phyloP scores from a whole-genome alignment of 2,329 filamentous ascomycete genomes.

The Pyricularia sp. region DNA sequence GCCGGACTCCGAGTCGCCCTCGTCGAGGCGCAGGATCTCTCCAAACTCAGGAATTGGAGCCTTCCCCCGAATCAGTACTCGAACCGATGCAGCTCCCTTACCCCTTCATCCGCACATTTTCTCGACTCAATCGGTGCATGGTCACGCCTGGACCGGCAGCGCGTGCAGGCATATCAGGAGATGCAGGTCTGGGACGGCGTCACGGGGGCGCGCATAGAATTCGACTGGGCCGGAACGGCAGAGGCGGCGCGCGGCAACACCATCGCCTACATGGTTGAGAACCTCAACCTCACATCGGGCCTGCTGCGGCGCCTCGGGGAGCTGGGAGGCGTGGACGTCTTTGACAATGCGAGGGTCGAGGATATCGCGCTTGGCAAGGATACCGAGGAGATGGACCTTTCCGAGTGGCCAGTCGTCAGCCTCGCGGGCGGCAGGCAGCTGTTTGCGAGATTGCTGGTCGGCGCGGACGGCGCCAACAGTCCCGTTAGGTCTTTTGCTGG shows the following conservation, averaged over 20 bases:
- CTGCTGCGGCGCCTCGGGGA: conserved; percentile 60
- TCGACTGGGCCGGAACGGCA: conserved; percentile 52
- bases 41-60: conserved; percentile 52
- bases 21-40: conserved; percentile 78
- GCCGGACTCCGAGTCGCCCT: conserved; percentile 71
- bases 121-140: conserved; percentile 76
- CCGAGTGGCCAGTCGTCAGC: conserved; percentile 75
- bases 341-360: conserved; percentile 66
- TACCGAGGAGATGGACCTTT: conserved; percentile 58
- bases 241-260: conserved; percentile 21
- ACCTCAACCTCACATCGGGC: conserved; percentile 72
- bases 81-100: conserved; percentile 91
- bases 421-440: conserved; percentile 56
- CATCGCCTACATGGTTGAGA: conserved; percentile 96
- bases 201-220: conserved; percentile 74
- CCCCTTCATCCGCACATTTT: conserved; percentile 74
- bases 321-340: conserved; percentile 54
- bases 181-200: conserved; percentile 99
- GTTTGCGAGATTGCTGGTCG: conserved; percentile 73
- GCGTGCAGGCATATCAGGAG: conserved; percentile 79
- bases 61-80: conserved; percentile 61
- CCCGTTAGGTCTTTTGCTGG: conserved; percentile 82
- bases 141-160: conserved; percentile 56
- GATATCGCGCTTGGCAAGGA: conserved; percentile 64
- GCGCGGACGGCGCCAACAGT: conserved; percentile 89